Base-by-base conservation (phyloP, 176 grass and related monocot genomes). In the Elymus sibiricus region DNA sequence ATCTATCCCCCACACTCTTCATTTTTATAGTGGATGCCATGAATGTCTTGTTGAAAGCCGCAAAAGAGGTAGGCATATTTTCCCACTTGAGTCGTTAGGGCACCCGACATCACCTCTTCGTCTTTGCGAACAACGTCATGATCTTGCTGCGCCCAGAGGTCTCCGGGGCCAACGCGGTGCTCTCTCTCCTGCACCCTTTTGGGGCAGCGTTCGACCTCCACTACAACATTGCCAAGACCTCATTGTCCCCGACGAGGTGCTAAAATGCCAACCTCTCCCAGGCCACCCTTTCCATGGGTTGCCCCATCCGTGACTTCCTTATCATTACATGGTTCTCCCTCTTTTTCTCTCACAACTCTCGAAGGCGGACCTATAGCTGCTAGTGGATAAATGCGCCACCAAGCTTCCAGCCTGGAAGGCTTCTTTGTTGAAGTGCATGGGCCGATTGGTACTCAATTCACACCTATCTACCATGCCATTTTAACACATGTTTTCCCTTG, bases 221-320 rank as follows among this genome's bases (percentile, higher is more conserved):
- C 9, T 62, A 11, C n/a, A 62, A 62, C 24, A n/a, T 62, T 24
- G n/a, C 9, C n/a, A 62, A 62, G n/a, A 62, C n/a, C n/a, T 62
- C 59, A 1, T 0, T 5, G 0, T 25, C 59, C 4, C 1, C 4
- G 9, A 11, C 11, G 2, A 4, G 3, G 10, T 62, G n/a, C n/a
- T 8, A 11, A 1, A 11, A 25, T 3, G 9, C 2, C 5, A 9
- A 62, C n/a, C n/a, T 62, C 6, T 10, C 24, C 8, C 9, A 1
- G n/a, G 9, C 11, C 9, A 25, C 24, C 10, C n/a, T 5, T 25
- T n/a, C 9, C 1, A 4, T 62, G n/a, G 10, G 5, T 26, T 62
- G n/a, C 11, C n/a, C 46, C 46, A 49, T 16, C 59, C 8, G 24
- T 62, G n/a, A 62, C 11, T 62, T 62, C 11, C n/a, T 25, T 0